Base-by-base conservation (phyloP, 139 green algal genomes). In the Trebouxia sp. region DNA sequence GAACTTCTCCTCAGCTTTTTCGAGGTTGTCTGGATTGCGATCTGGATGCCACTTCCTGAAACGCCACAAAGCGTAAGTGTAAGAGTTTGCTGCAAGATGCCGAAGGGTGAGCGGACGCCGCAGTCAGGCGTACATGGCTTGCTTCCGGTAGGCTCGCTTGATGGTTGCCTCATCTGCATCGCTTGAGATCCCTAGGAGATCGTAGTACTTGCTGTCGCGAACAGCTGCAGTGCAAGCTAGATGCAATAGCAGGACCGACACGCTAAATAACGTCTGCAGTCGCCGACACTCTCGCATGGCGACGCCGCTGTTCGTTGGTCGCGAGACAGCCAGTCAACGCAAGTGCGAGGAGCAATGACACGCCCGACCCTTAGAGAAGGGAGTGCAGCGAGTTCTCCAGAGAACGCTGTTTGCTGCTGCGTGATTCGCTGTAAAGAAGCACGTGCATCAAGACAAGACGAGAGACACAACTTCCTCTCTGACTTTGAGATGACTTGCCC, bases 1-100 rank as follows among this genome's bases (percentile, higher is more conserved):
- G 78, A 97, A 97, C 42, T 88, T 89, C 30, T 94, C 78, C 45
- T 96, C 92, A 6, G 94, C 93, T 48, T 91, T 86, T 30, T 96
- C 87, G 28, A 93, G 90, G 45, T 96, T 92, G 80, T 95, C 90
- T 6, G 86, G 84, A 70, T 96, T 95, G 17, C 92, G 83, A 74
- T 97, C 93, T 6, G 94, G 94, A 62, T 98, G 94, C 86, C 92
- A 97, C 65, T 94, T 92, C 30, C 86, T 91, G 78, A 28, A 75
- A 11, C 55, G 72, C 24, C 85, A 88, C 72, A 93, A 48, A 43
- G 35, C 15, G 17, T 32, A 45, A 75, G 65, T 22, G 55, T 3
- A 11, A 39, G 20, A 55, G 42, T 20, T 32, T 51, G 39, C 28
- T 41, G 28, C 30, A 15, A 37, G 24, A 15, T 47, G n/a, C n/a